These are phyloP conservation scores for Wolfiporia cocos DNA, from an alignment of 1,284 basidiomycete species.

Conservation along the genomic window DNA sequence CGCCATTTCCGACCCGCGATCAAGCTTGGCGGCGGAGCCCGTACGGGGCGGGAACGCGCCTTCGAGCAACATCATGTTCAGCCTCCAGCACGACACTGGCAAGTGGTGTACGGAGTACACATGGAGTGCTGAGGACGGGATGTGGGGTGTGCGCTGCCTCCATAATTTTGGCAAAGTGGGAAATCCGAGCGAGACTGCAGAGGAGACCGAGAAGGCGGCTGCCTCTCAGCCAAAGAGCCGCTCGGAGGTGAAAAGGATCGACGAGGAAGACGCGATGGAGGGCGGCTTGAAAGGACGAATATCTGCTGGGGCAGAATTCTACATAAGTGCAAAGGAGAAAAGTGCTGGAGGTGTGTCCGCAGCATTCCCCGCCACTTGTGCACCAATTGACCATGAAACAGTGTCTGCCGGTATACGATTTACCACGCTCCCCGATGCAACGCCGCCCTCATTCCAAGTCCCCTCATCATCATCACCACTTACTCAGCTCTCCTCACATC, in stretches of 20 bases:
- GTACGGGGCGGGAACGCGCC: slow-evolving; percentile 27
- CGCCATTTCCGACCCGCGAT: slow-evolving; percentile 69
- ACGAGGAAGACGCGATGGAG: slow-evolving; percentile 87
- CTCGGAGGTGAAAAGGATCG: slow-evolving; percentile 57
- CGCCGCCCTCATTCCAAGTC: slow-evolving; percentile 55
- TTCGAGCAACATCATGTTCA: slow-evolving; percentile 79
- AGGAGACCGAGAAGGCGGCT: slow-evolving; percentile 25
- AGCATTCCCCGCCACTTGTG: background rate
- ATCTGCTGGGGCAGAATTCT: slow-evolving; percentile 90
- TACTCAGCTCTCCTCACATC: slow-evolving; percentile 22
- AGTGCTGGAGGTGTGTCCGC: slow-evolving; percentile 76
- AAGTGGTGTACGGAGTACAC: slow-evolving; percentile 93
- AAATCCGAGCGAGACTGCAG: slow-evolving; percentile 24
- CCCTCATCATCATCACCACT: slow-evolving; percentile 34
- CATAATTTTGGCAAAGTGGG: slow-evolving; percentile 83
- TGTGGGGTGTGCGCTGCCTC: slow-evolving; percentile 88
- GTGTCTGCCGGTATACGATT: slow-evolving; percentile 93
- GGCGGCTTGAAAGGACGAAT: slow-evolving; percentile 87
- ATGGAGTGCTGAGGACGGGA: slow-evolving; percentile 89
- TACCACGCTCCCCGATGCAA: slow-evolving; percentile 79
- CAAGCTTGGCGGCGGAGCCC: slow-evolving; percentile 38
- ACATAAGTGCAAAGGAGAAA: slow-evolving; percentile 89
- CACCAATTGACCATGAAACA: slow-evolving; percentile 25
- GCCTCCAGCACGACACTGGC: slow-evolving; percentile 88
- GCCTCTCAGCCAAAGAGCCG: slow-evolving; percentile 11